These are phyloP conservation scores for Naganishia vaughanmartiniae DNA, from an alignment of 768 basidiomycete genomes.

Conservation along the genomic window DNA sequence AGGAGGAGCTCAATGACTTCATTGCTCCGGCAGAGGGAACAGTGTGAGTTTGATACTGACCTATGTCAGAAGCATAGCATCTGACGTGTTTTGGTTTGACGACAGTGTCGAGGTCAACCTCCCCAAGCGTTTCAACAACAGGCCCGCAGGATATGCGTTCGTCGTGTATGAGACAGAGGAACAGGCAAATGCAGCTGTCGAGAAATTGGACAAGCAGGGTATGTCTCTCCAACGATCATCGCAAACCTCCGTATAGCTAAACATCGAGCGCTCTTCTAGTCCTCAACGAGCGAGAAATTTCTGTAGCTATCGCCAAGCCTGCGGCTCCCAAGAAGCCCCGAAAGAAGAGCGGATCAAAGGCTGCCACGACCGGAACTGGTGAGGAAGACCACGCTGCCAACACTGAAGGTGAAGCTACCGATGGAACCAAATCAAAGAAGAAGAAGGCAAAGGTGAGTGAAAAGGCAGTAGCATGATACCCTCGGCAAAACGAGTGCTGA, in stretches of 20 bases:
- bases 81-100: not conserved
- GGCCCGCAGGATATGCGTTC: slow-evolving; percentile 49
- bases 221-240: slow-evolving; percentile 21
- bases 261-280: slow-evolving; percentile 33
- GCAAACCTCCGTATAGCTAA: not conserved
- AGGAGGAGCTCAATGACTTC: slow-evolving; percentile 46
- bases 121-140: slow-evolving; percentile 39
- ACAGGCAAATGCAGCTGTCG: slow-evolving; percentile 46
- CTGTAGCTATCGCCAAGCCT: slow-evolving; percentile 39
- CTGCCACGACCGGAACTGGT: slow-evolving; percentile 22
- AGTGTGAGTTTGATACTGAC: slow-evolving; percentile 38
- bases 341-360: slow-evolving; percentile 31
- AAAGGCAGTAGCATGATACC: not conserved
- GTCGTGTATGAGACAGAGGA: slow-evolving; percentile 41
- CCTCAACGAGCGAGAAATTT: slow-evolving; percentile 52
- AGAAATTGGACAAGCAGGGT: slow-evolving; percentile 48
- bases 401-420: slow-evolving; percentile 31
- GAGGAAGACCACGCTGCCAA: slow-evolving; percentile 31
- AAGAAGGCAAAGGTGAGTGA: slow-evolving; percentile 30
- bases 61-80: not conserved
- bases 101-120: slow-evolving; percentile 39
- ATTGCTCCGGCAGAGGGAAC: slow-evolving; percentile 41
- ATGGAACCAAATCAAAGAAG: slow-evolving; percentile 29
- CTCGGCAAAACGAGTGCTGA: not conserved
- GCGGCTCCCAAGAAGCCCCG: slow-evolving; percentile 32